These are phyloP conservation scores for Bimuria novae-zelandiae DNA, from an alignment of 2,329 filamentous ascomycete species.

Conservation along the genomic window DNA sequence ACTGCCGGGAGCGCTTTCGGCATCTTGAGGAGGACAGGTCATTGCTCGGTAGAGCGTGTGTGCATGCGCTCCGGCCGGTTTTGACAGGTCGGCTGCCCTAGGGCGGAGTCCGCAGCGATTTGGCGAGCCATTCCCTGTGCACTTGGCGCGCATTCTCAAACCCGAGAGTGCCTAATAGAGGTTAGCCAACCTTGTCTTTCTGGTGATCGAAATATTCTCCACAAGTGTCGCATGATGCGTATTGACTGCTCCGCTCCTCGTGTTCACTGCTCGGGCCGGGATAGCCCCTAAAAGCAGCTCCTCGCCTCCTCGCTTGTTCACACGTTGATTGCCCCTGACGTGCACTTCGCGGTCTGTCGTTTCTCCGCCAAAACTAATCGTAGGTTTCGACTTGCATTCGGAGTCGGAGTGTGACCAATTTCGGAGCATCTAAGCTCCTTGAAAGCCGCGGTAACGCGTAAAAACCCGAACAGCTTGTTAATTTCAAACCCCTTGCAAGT, in stretches of 20 bases:
- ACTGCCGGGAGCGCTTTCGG: slow-evolving; percentile 26
- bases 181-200: slow-evolving; percentile 1
- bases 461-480: too few species aligned
- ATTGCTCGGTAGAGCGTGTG: neutral
- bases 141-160: slow-evolving; percentile 5
- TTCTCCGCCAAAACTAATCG: neutral
- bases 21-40: slow-evolving; percentile 8
- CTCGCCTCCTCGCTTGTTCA: too few species aligned
- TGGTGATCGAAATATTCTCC: slow-evolving; percentile 5
- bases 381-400: neutral
- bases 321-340: too few species aligned
- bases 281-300: too few species aligned
- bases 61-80: neutral
- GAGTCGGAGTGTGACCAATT: neutral
- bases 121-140: slow-evolving; percentile 5
- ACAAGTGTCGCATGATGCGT: too few species aligned
- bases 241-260: neutral
- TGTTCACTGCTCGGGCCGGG: neutral
- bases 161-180: neutral
- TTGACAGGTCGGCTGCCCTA: slow-evolving; percentile 4
- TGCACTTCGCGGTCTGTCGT: neutral
- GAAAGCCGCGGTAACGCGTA: too few species aligned
- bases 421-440: too few species aligned
- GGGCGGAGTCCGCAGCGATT: slow-evolving; percentile 5
- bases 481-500: too few species aligned